These are phyloP conservation scores for Saccharum spontaneum DNA, from an alignment of 176 grass and related monocot species.

Conservation along the genomic window DNA sequence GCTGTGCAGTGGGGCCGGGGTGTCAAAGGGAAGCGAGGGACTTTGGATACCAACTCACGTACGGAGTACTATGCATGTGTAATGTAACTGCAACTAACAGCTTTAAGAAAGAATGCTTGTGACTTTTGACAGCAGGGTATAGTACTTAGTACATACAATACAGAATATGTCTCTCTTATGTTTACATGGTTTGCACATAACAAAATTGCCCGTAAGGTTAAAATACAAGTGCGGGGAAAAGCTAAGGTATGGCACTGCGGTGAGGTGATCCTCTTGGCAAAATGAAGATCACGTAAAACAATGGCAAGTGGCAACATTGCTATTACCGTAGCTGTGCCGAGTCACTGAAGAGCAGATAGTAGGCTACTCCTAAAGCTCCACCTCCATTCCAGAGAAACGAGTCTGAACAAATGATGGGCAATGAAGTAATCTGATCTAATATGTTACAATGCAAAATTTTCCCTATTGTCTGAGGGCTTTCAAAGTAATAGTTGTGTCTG, in stretches of 20 bases:
- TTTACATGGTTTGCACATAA: constrained; percentile 8
- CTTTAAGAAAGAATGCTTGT: background rate
- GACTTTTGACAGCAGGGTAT: background rate
- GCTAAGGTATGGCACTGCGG: background rate
- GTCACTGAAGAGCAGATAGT: background rate
- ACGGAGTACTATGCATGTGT: too few species aligned
- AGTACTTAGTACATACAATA: background rate
- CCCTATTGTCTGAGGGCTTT: background rate
- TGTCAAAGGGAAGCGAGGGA: background rate
- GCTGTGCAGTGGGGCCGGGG: background rate
- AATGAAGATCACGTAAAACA: constrained; percentile 16
- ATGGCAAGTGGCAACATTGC: background rate
- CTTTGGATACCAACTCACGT: too few species aligned
- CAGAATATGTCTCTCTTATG: constrained; percentile 7
- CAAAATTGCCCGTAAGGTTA: constrained; percentile 18
- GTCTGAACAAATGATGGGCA: background rate
- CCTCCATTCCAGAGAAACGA: background rate
- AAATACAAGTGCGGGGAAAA: background rate
- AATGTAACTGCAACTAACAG: too few species aligned
- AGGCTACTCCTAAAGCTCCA: background rate
- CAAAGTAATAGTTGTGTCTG: background rate
- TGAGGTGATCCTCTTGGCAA: background rate
- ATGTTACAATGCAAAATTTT: constrained; percentile 5
- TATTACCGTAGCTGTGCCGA: constrained; percentile 2
- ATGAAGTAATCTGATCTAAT: background rate